Evolutionary conservation across 306 rosid genomes (phyloP).

Genomic region (Pterocarpus santalinus): DNA sequence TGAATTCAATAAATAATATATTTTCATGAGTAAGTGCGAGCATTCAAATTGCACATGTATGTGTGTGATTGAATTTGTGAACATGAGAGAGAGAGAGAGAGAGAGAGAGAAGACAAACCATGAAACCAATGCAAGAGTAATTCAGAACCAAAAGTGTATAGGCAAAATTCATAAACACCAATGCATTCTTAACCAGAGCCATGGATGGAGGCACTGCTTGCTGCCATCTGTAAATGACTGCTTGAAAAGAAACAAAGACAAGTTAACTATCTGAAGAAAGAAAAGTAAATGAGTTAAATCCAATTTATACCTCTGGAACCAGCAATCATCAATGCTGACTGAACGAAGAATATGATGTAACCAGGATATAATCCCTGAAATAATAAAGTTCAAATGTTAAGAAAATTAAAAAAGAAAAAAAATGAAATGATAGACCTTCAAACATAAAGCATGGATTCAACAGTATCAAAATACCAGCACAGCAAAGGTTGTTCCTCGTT

Average conservation of each 20-base stretch:
- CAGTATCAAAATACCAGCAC: constrained; percentile 24
- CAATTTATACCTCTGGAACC: constrained; percentile 85
- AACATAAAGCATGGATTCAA: constrained; percentile 10
- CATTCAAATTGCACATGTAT: constrained; percentile 11
- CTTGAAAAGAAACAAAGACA: constrained; percentile 45
- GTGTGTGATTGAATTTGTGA: background rate
- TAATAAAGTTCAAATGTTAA: constrained; percentile 35
- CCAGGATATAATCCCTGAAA: constrained; percentile 97
- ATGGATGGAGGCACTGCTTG: constrained; percentile 73
- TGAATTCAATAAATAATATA: constrained; percentile 4
- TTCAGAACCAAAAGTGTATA: constrained; percentile 89
- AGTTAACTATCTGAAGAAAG: constrained; percentile 44
- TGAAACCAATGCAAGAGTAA: constrained; percentile 92
- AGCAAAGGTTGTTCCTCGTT: constrained; percentile 12
- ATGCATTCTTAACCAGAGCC: constrained; percentile 64
- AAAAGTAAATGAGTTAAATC: constrained; percentile 20
- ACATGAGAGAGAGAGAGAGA: background rate
- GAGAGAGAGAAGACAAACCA: constrained; percentile 68
- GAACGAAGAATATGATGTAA: constrained; percentile 94
- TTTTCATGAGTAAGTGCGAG: constrained; percentile 12
- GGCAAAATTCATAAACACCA: constrained; percentile 72
- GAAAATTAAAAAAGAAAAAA: background rate
- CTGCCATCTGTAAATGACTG: constrained; percentile 98
- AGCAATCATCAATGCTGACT: constrained; percentile 96
- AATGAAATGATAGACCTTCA: background rate